Base-by-base conservation (phyloP, 139 green algal genomes). In the Chlamydomonas asymmetrica region DNA sequence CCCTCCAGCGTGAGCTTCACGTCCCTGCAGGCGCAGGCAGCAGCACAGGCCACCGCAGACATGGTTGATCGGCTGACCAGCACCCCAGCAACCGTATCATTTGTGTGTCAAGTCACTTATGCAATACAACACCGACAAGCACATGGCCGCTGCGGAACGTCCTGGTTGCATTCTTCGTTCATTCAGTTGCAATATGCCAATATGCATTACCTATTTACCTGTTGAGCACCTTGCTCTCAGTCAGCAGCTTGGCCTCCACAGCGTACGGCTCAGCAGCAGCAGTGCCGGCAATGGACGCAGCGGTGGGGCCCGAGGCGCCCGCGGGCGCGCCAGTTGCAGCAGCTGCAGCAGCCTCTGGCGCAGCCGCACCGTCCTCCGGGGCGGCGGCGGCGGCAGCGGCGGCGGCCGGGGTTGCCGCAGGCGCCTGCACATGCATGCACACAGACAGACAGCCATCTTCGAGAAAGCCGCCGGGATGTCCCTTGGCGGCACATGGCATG, bases 191-290 rank as follows among this genome's bases (percentile, higher is more conserved):
- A n/a, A n/a, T n/a, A n/a, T n/a, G 49, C 49, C 22, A 18, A 57
- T 18, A 10, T 60, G 38, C 23, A 37, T 22, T 27, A 8, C 78
- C 71, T 92, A 0, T 66, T 13, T 87, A 69, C 63, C 87, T 81
- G 81, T 97, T 91, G 1, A 98, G 75, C 1, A 81, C 73, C 8
- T 78, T 77, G 31, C 66, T 73, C 87, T 98, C 95, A 1, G 86
- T 92, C 80, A 98, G 96, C 76, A 93, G 84, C 78, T 91, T 93
- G 27, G 95, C 93, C 82, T 98, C 92, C 0, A 83, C 80, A 2
- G 93, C 88, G 66, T 91, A 94, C 2, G 94, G 91, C 75, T 98
- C 94, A 0, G 93, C 81, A 23, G 43, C 67, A 6, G 66, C 69
- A 25, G 49, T 43, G 61, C 49, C 80, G 25, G 80, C 74, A 23